These are phyloP conservation scores for Oxalis stricta DNA, from an alignment of 441 rosid species.

Conservation along the genomic window DNA sequence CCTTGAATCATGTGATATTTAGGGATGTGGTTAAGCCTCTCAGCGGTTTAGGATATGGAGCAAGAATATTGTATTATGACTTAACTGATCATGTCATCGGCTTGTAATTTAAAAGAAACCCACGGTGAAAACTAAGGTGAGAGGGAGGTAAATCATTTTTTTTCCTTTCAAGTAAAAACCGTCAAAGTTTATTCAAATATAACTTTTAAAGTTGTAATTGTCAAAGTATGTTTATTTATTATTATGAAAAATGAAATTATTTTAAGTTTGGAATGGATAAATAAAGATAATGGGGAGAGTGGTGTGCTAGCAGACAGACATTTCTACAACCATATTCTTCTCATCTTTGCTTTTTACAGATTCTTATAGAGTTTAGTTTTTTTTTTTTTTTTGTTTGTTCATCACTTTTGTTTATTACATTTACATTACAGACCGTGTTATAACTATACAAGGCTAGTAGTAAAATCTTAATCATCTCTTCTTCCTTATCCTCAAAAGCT, in stretches of 20 bases:
- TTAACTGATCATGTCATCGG: too few relatives aligned
- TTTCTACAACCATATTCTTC: constrained; percentile 36
- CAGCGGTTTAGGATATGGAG: too few relatives aligned
- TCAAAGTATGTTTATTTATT: not conserved
- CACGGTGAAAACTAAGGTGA: too few relatives aligned
- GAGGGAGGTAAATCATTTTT: too few relatives aligned
- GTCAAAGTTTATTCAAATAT: constrained; percentile 5
- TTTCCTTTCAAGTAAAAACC: not conserved
- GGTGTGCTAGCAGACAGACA: constrained; percentile 41
- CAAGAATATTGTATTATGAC: too few relatives aligned
- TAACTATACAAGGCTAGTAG: too few relatives aligned
- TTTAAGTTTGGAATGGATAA: constrained; percentile 11
- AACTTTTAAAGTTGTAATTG: not conserved
- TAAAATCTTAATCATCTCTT: too few relatives aligned
- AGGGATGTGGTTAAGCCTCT: too few relatives aligned
- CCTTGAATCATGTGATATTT: too few relatives aligned
- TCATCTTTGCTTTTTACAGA: constrained; percentile 25
- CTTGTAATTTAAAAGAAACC: too few relatives aligned
- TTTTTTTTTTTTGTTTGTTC: constrained; percentile 12
- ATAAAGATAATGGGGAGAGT: constrained; percentile 42
- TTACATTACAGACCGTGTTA: constrained; percentile 19
- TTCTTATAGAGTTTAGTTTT: constrained; percentile 28
- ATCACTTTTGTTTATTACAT: not conserved
- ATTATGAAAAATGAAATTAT: not conserved
- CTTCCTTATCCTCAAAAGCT: too few relatives aligned